Evolutionary conservation across 1,284 basidiomycete species (phyloP), one percentile per base, ranked within the genome.

Genomic region (Clitocybe nebularis): DNA sequence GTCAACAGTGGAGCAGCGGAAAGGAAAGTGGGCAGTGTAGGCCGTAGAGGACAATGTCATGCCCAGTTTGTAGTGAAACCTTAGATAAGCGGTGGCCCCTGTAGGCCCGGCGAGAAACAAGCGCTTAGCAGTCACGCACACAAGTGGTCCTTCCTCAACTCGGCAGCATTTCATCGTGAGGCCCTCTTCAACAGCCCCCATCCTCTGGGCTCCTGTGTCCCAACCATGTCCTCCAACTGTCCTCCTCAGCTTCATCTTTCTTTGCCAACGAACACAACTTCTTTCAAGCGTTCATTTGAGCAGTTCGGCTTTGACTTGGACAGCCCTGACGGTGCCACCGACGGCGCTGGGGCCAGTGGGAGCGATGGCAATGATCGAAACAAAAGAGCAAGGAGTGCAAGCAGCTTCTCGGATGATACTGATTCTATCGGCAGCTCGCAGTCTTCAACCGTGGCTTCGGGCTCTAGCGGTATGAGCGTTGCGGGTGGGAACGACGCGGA

Each of bases 251-350:
- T 75, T 4, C 68, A 71, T 28, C 65, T 74, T 6, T 60, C 68
- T 22, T 59, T 72, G 6, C 66, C 71, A 23, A 49, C 68, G 6
- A 67, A 61, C 51, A 66, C 71, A 5, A 70, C 71, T 1, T 74
- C 72, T 16, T 77, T 77, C 62, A 77, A 77, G 50, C 68, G 75
- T 38, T 73, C 74, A n/a, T 77, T 77, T 56, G 72, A 75, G 42
- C 66, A 77, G 52, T 74, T 71, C 44, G 74, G 71, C 14, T 72
- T 74, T 47, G 73, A 76, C 61, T 57, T 75, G 19, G 69, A 72
- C 19, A 69, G 70, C 42, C 71, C 73, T 19, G 55, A 57, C 23
- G 53, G 46, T 36, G 43, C 41, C 23, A 51, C 52, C 10, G 58
- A 56, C 42, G 48, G 35, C 9, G 47, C 57, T 7, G 55, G 61